Evolutionary conservation across 1,284 basidiomycete species (phyloP).

Genomic region (Boletus sp.): DNA sequence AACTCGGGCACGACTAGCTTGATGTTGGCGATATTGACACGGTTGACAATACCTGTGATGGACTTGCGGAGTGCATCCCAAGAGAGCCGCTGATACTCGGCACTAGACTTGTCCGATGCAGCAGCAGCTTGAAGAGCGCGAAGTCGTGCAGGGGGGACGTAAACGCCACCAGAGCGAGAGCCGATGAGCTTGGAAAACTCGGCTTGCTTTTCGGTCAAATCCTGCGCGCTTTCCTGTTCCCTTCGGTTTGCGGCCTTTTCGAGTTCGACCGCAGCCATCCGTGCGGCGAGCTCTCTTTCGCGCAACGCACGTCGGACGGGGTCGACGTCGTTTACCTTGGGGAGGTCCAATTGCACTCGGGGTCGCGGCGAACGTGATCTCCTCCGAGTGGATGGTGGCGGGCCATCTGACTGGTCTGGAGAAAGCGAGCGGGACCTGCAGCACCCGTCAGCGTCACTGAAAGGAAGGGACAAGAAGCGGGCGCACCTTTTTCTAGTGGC

Average conservation of each 20-base stretch:
- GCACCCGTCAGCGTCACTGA: not conserved
- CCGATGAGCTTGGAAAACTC: constrained; percentile 80
- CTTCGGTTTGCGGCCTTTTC: constrained; percentile 53
- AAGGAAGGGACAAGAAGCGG: not conserved
- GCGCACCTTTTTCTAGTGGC: constrained; percentile 27
- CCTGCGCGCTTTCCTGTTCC: constrained; percentile 43
- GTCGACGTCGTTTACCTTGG: constrained; percentile 71
- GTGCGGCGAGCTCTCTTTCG: constrained; percentile 72
- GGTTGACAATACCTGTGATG: constrained; percentile 99
- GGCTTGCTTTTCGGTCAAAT: constrained; percentile 60
- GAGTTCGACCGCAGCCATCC: constrained; percentile 70
- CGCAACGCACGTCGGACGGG: constrained; percentile 72
- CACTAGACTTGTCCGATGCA: constrained; percentile 76
- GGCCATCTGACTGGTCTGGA: constrained; percentile 41
- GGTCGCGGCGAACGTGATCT: constrained; percentile 58
- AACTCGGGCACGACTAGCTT: constrained; percentile 95
- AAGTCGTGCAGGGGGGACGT: constrained; percentile 92
- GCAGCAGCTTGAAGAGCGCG: constrained; percentile 90
- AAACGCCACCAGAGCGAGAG: constrained; percentile 89
- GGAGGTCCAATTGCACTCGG: constrained; percentile 40
- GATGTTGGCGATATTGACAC: constrained; percentile 94
- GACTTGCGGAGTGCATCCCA: constrained; percentile 99
- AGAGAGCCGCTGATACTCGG: constrained; percentile 93
- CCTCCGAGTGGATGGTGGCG: constrained; percentile 59
- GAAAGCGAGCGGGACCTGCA: constrained; percentile 57